Evolutionary conservation across 306 rosid genomes (phyloP).

Genomic region (Purshia tridentata): DNA sequence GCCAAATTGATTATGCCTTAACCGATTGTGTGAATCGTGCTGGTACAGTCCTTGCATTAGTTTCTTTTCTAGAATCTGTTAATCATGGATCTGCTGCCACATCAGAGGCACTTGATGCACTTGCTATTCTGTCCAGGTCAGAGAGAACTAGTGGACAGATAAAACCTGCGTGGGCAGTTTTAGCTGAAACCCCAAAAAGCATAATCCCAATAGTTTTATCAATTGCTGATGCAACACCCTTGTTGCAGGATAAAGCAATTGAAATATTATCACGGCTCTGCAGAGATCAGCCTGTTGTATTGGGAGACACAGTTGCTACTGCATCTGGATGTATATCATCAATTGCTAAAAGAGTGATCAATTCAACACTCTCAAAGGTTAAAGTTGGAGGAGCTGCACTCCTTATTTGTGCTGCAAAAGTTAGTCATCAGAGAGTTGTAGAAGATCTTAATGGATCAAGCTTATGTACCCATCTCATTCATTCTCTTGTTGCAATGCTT

Average conservation of each 20-base stretch:
- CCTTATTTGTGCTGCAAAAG: constrained; percentile 81
- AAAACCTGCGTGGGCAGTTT: constrained; percentile 90
- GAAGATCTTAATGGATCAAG: constrained; percentile 69
- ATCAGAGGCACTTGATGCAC: constrained; percentile 88
- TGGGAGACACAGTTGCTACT: constrained; percentile 65
- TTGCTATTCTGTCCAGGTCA: constrained; percentile 83
- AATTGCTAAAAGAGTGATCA: constrained; percentile 70
- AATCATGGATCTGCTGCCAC: constrained; percentile 58
- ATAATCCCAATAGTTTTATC: constrained; percentile 78
- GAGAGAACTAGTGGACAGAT: constrained; percentile 47
- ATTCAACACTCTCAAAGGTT: constrained; percentile 65
- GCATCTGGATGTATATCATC: constrained; percentile 77
- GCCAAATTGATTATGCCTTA: constrained; percentile 55
- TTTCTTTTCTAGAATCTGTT: constrained; percentile 80
- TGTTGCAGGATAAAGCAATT: constrained; percentile 83
- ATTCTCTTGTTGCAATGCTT: constrained; percentile 75
- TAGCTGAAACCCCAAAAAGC: constrained; percentile 78
- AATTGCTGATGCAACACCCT: constrained; percentile 65
- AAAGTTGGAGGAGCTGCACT: constrained; percentile 90
- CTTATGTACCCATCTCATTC: constrained; percentile 61
- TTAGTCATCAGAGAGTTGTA: constrained; percentile 67
- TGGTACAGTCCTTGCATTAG: constrained; percentile 89
- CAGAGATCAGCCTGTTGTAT: constrained; percentile 69
- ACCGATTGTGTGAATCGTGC: constrained; percentile 80
- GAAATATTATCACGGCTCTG: constrained; percentile 84